Conservation (phyloP, 106 monocot species). For the Platanthera zijinensis region DNA sequence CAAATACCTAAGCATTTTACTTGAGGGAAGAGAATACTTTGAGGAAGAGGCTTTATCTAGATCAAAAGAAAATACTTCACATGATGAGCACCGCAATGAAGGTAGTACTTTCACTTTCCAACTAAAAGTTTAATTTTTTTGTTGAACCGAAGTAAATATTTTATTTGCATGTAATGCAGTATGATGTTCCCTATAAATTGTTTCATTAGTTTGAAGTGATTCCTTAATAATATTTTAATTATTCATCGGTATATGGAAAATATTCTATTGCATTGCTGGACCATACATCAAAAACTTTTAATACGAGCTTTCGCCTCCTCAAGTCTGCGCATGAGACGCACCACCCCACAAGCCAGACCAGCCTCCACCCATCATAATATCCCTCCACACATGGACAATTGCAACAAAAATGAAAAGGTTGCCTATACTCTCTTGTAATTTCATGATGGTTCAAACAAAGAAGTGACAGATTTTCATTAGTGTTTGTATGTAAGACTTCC, state of each 20-base stretch:
- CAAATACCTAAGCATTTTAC: constrained; percentile 87
- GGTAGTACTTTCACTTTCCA: constrained; percentile 15
- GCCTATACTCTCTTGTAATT: no score
- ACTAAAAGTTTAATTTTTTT: not conserved
- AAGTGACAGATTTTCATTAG: no score
- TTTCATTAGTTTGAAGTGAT: not conserved
- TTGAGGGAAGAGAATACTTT: constrained; percentile 89
- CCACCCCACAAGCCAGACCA: no score
- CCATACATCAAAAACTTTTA: no score
- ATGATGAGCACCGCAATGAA: constrained; percentile 15
- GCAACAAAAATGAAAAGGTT: no score
- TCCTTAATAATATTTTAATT: not conserved
- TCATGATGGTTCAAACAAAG: no score
- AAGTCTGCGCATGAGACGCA: no score
- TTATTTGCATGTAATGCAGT: not conserved
- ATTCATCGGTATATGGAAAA: not conserved
- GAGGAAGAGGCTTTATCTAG: constrained; percentile 72
- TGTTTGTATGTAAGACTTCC: no score
- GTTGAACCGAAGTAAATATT: not conserved
- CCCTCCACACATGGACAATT: no score
- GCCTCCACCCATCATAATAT: no score
- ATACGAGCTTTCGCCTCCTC: no score
- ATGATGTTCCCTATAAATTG: not conserved
- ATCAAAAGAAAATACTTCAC: constrained; percentile 9
- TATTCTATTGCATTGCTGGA: not conserved